Conservation (phyloP, 345 rosid genomes). For the Gossypium arboreum region DNA sequence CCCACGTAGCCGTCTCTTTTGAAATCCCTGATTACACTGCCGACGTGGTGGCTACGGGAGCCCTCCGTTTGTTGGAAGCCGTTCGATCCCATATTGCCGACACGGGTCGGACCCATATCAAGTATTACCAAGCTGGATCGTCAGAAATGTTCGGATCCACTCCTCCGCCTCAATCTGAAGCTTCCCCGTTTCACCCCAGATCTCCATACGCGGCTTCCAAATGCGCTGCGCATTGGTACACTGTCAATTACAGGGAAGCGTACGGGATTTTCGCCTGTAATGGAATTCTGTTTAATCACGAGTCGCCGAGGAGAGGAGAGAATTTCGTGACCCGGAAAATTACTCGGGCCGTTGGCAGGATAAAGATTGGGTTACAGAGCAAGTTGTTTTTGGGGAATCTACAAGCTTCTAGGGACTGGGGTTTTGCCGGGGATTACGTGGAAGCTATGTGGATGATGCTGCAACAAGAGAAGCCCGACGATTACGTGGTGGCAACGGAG, state of each 20-base stretch:
- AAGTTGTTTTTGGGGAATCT: slow-evolving; percentile 80
- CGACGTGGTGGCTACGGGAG: slow-evolving; percentile 91
- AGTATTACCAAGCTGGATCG: slow-evolving; percentile 92
- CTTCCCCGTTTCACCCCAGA: slow-evolving; percentile 84
- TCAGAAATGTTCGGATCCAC: slow-evolving; percentile 98
- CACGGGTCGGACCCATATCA: slow-evolving; percentile 55
- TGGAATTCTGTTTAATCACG: slow-evolving; percentile 88
- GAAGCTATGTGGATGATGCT: slow-evolving; percentile 99
- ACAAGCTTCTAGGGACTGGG: slow-evolving; percentile 92
- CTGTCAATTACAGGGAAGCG: slow-evolving; percentile 90
- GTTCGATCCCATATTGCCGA: slow-evolving; percentile 80
- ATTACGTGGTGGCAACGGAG: slow-evolving; percentile 94
- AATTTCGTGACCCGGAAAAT: slow-evolving; percentile 94
- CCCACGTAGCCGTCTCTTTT: slow-evolving; percentile 89
- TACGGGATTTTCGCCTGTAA: slow-evolving; percentile 88
- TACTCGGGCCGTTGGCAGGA: slow-evolving; percentile 88
- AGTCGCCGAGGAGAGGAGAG: slow-evolving; percentile 88
- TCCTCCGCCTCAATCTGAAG: slow-evolving; percentile 79
- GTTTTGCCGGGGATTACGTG: slow-evolving; percentile 89
- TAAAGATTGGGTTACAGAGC: slow-evolving; percentile 76
- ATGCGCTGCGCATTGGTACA: slow-evolving; percentile 96
- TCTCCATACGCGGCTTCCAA: slow-evolving; percentile 96
- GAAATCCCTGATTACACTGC: slow-evolving; percentile 98
- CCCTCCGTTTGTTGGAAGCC: slow-evolving; percentile 89
- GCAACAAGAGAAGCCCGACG: slow-evolving; percentile 88